Base-by-base conservation (phyloP, 108 stramenopile genomes). In the Nitzschia inconspicua region DNA sequence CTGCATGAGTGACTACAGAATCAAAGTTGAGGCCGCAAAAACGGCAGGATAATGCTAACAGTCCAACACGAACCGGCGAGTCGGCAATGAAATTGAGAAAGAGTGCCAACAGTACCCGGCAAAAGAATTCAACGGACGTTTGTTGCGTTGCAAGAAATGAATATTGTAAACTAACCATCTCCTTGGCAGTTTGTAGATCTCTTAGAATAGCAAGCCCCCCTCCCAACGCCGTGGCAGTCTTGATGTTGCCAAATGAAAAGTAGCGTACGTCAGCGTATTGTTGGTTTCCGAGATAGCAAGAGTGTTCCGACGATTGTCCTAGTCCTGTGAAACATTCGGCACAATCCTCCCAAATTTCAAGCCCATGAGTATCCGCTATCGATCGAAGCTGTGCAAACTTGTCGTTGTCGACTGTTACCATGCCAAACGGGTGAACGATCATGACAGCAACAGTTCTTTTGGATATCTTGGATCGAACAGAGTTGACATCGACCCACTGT, bases 231-330 rank as follows among this genome's bases (percentile, higher is more conserved):
- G 91, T 93, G 2, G 77, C 70, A 14, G 91, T 89, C 62, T 93
- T 93, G 58, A 93, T 93, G 14, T 76, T 77, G 6, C 91, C 91
- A 74, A 93, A 93, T n/a, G 88, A 89, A 55, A 85, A 84, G 42
- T 89, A 89, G 23, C 66, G 57, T 8, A 84, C 39, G 39, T 89
- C 66, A 16, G 84, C 72, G 39, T 58, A 54, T 8, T 51, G 41
- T 26, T 58, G 65, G 3, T 77, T 83, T 3, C 56, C 49, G 22
- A 80, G 66, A 16, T 66, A 64, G 14, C 66, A 50, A n/a, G 19
- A 11, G 11, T 11, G 37, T 39, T 0, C 0, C 11, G 37, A 39
- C n/a, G 11, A 11, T 39, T 39, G 14, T 16, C 65, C 55, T 3
- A 71, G 42, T 31, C 91, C 91, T 23, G 69, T 70, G 57, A 81